Evolutionary conservation across 1,284 basidiomycete species (phyloP), one percentile per base, ranked within the genome.

Genomic region (Sparassis latifolia): DNA sequence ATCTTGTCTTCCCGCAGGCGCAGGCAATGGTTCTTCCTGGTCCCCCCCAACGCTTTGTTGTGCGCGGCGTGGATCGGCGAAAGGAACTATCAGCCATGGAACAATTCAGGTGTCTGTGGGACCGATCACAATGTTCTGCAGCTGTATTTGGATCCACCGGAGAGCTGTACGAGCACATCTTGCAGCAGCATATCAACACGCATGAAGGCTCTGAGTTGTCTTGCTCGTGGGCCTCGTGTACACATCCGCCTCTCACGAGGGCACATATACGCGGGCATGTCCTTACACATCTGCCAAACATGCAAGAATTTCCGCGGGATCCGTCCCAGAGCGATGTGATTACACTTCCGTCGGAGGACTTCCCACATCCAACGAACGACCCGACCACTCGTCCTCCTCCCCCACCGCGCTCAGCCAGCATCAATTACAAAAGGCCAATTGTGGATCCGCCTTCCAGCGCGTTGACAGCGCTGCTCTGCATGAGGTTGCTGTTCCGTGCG

Each of bases 1-100:
- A 79, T 49, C 69, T 79, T 12, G 83, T 91, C 27, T 93, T 91
- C 57, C 82, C 88, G 5, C 75, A 81, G 48, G 89, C 90, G 0
- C 79, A 85, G 56, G 89, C 91, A 1, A 90, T 92, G 84, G 89
- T 92, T 20, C 72, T 90, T 10, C 80, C 77, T 27, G 82, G 80
- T 0, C 77, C 79, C 5, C 76, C 80, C 2, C 83, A 82, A 57
- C 76, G 80, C 38, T 95, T 93, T 62, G 75, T 95, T 48, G 89
- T 95, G 35, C 79, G 81, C 29, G 91, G 90, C 4, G 84, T 95
- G 37, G 79, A 80, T 55, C 70, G 86, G 47, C 74, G 78, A 44
- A 83, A 82, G 63, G 80, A 84, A 50, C 60, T 73, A 1, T 67
- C 77, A 40, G 68, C 70, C 3, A 72, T 69, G 47, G 80, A 84